phyloP scores from a whole-genome alignment of 2,329 filamentous ascomycete genomes.

The Phaeoacremonium minimum region DNA sequence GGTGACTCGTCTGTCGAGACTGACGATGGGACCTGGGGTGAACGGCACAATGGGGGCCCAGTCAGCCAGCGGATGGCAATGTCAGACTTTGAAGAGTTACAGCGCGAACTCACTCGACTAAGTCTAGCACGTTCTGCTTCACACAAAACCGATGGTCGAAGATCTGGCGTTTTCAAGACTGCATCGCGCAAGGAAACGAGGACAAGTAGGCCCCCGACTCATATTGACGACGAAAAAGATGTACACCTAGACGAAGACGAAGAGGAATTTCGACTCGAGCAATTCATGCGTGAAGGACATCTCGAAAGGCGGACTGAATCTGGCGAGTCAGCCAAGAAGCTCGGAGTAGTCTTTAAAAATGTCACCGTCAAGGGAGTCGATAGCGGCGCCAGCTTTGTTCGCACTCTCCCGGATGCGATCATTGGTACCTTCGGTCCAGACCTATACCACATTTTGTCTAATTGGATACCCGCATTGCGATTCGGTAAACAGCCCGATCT shows the following conservation, averaged over 20 bases:
- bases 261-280: constrained; percentile 62
- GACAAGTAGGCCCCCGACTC: neutral
- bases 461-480: constrained; percentile 25
- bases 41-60: neutral
- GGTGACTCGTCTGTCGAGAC: too few species aligned
- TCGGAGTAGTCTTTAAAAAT: constrained; percentile 74
- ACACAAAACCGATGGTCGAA: neutral
- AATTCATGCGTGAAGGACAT: constrained; percentile 70
- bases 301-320: constrained; percentile 66
- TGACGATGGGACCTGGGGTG: neutral
- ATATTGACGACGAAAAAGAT: neutral
- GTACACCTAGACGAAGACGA: constrained; percentile 36
- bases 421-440: constrained; percentile 78
- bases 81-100: neutral
- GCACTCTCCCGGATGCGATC: constrained; percentile 69
- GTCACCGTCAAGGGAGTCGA: constrained; percentile 70
- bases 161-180: neutral
- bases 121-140: neutral
- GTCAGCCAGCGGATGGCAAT: neutral
- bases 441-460: constrained; percentile 58
- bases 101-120: neutral
- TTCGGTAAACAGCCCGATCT: constrained; percentile 3
- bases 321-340: constrained; percentile 66
- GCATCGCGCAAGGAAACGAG: neutral
- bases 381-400: constrained; percentile 63